Conservation (phyloP, 2,329 filamentous ascomycete genomes). For the Curvularia hawaiiensis region DNA sequence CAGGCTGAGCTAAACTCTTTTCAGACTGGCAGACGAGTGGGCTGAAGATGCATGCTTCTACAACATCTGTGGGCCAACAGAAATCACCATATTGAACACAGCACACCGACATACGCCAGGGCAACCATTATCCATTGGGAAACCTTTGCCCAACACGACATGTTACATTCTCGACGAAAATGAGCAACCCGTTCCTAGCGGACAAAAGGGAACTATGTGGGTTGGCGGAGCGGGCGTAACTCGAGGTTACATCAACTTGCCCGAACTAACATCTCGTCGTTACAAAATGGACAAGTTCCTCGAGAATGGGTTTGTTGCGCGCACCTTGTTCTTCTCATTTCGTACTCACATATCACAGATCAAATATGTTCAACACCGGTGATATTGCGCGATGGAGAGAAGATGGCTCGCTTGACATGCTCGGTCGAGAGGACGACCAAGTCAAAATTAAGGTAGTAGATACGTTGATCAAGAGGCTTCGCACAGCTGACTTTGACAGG, state of each 20-base stretch:
- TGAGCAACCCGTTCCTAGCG: conserved; percentile 53
- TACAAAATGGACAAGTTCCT: conserved; percentile 60
- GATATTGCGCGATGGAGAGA: conserved; percentile 61
- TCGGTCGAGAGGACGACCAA: conserved; percentile 64
- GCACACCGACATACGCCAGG: conserved; percentile 58
- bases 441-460: conserved; percentile 60
- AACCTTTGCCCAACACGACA: conserved; percentile 61
- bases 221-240: conserved; percentile 62
- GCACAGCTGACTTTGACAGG: conserved; percentile 38
- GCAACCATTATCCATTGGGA: conserved; percentile 58
- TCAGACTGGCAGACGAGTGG: conserved; percentile 61
- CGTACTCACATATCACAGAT: conserved; percentile 20
- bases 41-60: conserved; percentile 48
- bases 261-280: conserved; percentile 56
- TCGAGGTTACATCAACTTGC: conserved; percentile 61
- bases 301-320: conserved; percentile 54
- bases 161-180: conserved; percentile 61
- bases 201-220: conserved; percentile 61
- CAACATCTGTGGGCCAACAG: conserved; percentile 66
- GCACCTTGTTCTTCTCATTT: neutral
- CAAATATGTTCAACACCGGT: conserved; percentile 64
- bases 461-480: neutral
- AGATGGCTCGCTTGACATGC: conserved; percentile 60
- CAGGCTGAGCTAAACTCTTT: neutral
- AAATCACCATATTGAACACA: conserved; percentile 65